A percentile compares a stretch with the other conserved stretches of the same genome.
Evolutionary conservation across 129 eudicot genomes (phyloP).

Genomic region (Ambrosia trifida): DNA sequence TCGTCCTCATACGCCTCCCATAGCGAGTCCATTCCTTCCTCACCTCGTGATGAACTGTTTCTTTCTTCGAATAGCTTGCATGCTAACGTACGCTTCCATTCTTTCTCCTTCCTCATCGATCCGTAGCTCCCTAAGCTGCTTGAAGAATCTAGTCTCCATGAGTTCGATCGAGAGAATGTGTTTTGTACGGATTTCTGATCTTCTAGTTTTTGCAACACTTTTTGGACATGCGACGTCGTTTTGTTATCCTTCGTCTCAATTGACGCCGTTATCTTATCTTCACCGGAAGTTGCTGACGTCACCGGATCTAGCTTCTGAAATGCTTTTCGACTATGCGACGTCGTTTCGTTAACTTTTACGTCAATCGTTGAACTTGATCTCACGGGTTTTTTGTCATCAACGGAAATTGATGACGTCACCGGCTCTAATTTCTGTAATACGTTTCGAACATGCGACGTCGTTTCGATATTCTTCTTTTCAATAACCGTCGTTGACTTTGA

Average conservation of each 20-base stretch:
- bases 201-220: background rate
- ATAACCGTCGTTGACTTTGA: no score
- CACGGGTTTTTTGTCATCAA: slow-evolving; percentile 10
- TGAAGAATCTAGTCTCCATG: slow-evolving; percentile 18
- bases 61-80: slow-evolving; percentile 74
- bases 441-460: no score
- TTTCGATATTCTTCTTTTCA: no score
- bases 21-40: slow-evolving; percentile 85
- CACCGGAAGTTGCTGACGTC: background rate
- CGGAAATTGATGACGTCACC: slow-evolving; percentile 4
- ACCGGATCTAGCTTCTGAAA: background rate
- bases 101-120: slow-evolving; percentile 91
- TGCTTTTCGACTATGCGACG: background rate
- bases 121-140: slow-evolving; percentile 60
- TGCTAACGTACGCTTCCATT: slow-evolving; percentile 90
- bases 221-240: background rate
- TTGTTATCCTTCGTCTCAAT: no score
- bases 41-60: slow-evolving; percentile 54
- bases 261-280: background rate
- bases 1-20: slow-evolving; percentile 82
- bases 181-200: background rate
- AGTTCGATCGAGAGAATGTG: background rate
- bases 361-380: slow-evolving; percentile 5
- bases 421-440: slow-evolving; percentile 17
- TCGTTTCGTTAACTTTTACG: background rate